Conservation (phyloP, 352 stramenopile species). For the Stramenopiles sp. region DNA sequence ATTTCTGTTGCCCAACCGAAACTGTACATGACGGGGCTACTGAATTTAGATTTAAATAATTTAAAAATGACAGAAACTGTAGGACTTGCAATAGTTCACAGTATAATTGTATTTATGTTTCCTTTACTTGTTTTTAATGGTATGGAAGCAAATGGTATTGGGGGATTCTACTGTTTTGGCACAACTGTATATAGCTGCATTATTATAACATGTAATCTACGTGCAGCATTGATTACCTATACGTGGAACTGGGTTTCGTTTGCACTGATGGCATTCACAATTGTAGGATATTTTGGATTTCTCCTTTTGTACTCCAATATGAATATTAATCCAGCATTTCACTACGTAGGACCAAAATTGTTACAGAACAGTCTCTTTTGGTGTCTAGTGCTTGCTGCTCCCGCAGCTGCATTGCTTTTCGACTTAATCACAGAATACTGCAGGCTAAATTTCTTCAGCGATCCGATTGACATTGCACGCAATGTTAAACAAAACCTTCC, state of each 20-base stretch:
- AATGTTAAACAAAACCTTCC: too few species aligned
- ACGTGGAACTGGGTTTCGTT: conserved; percentile 15
- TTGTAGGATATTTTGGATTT: conserved; percentile 15
- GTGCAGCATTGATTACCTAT: conserved; percentile 15
- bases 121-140: conserved; percentile 11
- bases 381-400: too few species aligned
- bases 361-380: too few species aligned
- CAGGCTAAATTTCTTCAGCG: too few species aligned
- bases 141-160: conserved; percentile 9
- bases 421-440: too few species aligned
- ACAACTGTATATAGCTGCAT: conserved; percentile 14
- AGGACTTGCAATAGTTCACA: conserved; percentile 18
- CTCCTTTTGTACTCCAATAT: conserved; percentile 14
- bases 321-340: too few species aligned
- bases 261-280: conserved; percentile 10
- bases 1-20: conserved; percentile 12
- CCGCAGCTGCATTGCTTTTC: too few species aligned
- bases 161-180: conserved; percentile 17
- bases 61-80: conserved; percentile 1
- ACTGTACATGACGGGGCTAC: conserved; percentile 15
- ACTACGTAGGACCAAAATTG: too few species aligned
- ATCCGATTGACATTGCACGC: too few species aligned
- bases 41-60: conserved; percentile 17
- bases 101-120: conserved; percentile 16
- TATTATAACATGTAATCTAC: conserved; percentile 15